A percentile compares a stretch with the other conserved stretches of the same genome.
Evolutionary conservation across 768 basidiomycete species (phyloP).

Genomic region (Trametopsis cervina): DNA sequence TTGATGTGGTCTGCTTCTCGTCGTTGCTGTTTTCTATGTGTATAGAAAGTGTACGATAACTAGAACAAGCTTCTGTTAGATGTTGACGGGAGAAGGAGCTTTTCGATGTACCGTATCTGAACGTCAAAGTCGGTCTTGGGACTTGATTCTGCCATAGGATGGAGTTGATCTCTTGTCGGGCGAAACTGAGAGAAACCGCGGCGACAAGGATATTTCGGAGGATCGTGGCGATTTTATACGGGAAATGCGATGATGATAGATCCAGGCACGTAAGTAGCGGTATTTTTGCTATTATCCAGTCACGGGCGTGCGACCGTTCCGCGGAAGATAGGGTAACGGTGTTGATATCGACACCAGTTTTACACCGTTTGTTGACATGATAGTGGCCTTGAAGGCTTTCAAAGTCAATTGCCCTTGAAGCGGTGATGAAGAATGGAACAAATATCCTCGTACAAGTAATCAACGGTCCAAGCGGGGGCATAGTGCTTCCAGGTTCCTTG

Average conservation of each 20-base stretch:
- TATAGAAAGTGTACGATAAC: slow-evolving; percentile 40
- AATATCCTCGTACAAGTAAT: neutral
- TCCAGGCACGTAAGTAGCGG: neutral
- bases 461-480: too few relatives aligned
- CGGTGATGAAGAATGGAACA: neutral
- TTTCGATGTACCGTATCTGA: neutral
- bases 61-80: slow-evolving; percentile 7
- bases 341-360: neutral
- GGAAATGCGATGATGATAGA: neutral
- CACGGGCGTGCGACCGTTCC: neutral
- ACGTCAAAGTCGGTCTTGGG: neutral
- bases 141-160: neutral
- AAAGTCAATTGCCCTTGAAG: neutral
- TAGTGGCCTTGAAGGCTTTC: neutral
- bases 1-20: slow-evolving; percentile 9
- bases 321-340: neutral
- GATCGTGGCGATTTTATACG: neutral
- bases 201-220: neutral
- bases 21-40: slow-evolving; percentile 29
- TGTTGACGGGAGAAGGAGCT: neutral
- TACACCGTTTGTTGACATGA: neutral
- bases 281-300: neutral
- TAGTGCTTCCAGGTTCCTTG: too few relatives aligned
- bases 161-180: neutral
- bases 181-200: neutral